Percentiles rank a stretch among this genome's conserved stretches.
Evolutionary conservation across 768 basidiomycete genomes (phyloP).

Genomic region (Phlegmacium glaucopus): DNA sequence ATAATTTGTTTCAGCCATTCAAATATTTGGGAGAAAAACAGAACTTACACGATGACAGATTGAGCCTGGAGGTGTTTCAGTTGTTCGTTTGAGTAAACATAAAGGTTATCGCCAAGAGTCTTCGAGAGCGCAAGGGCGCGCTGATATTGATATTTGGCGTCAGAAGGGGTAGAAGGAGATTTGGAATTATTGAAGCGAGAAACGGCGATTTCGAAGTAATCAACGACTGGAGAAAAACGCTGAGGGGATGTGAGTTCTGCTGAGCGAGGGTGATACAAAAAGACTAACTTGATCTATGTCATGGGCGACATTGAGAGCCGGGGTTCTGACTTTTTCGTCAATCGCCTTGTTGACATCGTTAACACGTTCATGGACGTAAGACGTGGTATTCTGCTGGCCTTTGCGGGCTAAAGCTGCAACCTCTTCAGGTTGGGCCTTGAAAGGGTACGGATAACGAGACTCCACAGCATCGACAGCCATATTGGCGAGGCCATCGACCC

Average conservation of each 20-base stretch:
- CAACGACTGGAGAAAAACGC: slow-evolving; percentile 73
- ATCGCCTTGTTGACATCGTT: slow-evolving; percentile 54
- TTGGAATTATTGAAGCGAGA: slow-evolving; percentile 44
- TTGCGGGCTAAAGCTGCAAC: slow-evolving; percentile 58
- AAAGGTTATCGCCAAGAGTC: slow-evolving; percentile 59
- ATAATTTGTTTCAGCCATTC: slow-evolving; percentile 2
- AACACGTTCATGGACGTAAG: slow-evolving; percentile 34
- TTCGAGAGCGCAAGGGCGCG: slow-evolving; percentile 66
- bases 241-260: slow-evolving; percentile 23
- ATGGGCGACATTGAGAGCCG: slow-evolving; percentile 58
- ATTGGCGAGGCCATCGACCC: slow-evolving; percentile 67
- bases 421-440: slow-evolving; percentile 71
- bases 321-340: slow-evolving; percentile 61
- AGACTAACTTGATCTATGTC: slow-evolving; percentile 67
- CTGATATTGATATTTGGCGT: slow-evolving; percentile 74
- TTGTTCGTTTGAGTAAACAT: slow-evolving; percentile 67
- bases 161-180: slow-evolving; percentile 42
- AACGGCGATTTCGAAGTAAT: slow-evolving; percentile 63
- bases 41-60: slow-evolving; percentile 57
- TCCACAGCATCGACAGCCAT: slow-evolving; percentile 75
- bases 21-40: background rate
- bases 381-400: slow-evolving; percentile 49
- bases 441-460: slow-evolving; percentile 71
- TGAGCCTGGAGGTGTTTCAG: slow-evolving; percentile 68
- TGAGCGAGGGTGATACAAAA: slow-evolving; percentile 12